Evolutionary conservation across 768 basidiomycete genomes (phyloP), one percentile per base, ranked within the genome.

Genomic region (Leccinum obscurum): DNA sequence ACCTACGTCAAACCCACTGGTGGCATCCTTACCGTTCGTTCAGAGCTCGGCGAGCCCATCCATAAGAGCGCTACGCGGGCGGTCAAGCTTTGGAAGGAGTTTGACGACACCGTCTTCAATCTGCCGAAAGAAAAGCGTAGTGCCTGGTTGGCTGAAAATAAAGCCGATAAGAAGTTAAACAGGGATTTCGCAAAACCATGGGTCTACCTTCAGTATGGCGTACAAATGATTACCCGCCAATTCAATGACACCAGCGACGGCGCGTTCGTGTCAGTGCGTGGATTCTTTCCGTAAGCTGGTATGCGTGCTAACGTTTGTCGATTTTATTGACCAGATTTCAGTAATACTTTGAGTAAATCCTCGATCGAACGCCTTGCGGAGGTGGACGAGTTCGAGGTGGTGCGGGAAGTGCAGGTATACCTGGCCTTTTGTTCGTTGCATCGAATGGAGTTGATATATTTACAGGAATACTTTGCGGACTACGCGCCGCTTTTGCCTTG

Each of bases 21-120:
- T 59, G 96, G 97, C 37, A 89, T 98, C 66, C 83, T 98, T 62
- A 98, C 96, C 6, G 97, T 99, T 62, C 91, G 89, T 65, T 98
- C 96, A 4, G 97, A 99, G 80, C 85, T 99, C 53, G 95, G 95
- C 44, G 97, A 99, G 75, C 97, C 96, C 11, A 98, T 98, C 67
- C 97, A 99, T 81, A 99, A 99, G 81, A 92, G 98, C 71, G 95
- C 97, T 35, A 99, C 89, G 48, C 91, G 97, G 52, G 97, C 85
- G 37, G 93, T 99, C 75, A 98, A 92, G 81, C 82, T 99, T 46
- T 99, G 97, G 97, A 94, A 95, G 76, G 95, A 98, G 79, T 98
- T 98, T 72, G 97, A 99, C 69, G 88, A 96, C 68, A 93, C 88
- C 26, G 91, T 99, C 58, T 99, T 98, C 84, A 90, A 88, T 74